Conservation (phyloP, 208 protist species). For the Acanthamoeba healyi region DNA sequence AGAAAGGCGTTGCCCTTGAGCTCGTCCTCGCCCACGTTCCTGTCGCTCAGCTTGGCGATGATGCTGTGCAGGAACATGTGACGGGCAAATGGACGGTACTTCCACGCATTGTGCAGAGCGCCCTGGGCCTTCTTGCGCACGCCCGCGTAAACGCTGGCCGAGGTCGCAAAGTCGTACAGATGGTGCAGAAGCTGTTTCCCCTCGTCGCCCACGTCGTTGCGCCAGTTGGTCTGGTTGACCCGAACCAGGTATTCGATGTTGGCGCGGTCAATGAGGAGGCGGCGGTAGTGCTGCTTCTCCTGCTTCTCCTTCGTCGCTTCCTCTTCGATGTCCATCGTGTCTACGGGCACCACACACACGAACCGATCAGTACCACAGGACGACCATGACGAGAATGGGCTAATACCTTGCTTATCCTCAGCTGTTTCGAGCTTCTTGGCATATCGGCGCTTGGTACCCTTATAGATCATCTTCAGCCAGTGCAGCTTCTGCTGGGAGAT, state of each 20-base stretch:
- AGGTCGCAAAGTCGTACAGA: slow-evolving; percentile 12
- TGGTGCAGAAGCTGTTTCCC: not conserved
- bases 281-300: slow-evolving; percentile 52
- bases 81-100: slow-evolving; percentile 6
- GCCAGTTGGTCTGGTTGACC: slow-evolving; percentile 28
- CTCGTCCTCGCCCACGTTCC: not conserved
- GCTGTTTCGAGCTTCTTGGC: slow-evolving; percentile 4
- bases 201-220: not conserved
- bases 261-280: slow-evolving; percentile 3
- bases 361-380: not conserved
- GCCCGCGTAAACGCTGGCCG: not conserved
- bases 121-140: slow-evolving; percentile 45
- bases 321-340: not conserved
- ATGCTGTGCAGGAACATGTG: slow-evolving; percentile 21
- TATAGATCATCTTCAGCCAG: not conserved
- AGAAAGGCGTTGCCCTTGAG: slow-evolving; percentile 31
- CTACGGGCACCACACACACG: not conserved
- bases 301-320: slow-evolving; percentile 8
- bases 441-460: not conserved
- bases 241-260: slow-evolving; percentile 12
- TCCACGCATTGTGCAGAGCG: slow-evolving; percentile 36
- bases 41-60: slow-evolving; percentile 50
- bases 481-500: slow-evolving; percentile 37
- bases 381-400: not conserved
- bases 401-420: not conserved